Evolutionary conservation across 1,139 yeast genomes (phyloP), one percentile per base, ranked within the genome.

Genomic region (Waltiozyma sp.): DNA sequence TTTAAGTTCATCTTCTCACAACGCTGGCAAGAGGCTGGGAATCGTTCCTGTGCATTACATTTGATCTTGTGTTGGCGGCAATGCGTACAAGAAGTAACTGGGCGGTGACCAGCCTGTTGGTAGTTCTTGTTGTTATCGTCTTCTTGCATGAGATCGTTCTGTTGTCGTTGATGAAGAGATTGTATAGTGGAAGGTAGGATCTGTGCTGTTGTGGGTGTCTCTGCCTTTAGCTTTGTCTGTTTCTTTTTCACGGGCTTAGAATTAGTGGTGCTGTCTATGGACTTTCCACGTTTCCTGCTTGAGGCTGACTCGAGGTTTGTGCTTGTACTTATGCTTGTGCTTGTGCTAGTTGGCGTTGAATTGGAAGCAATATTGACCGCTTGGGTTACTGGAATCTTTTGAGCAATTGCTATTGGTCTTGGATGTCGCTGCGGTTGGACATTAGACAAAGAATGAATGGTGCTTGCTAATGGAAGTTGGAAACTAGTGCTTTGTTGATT

Each of bases 11-110:
- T 82, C 55, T 82, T 70, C 40, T 77, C 81, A 62, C 96, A 89
- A 46, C 96, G 64, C 28, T 81, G 74, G 60, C 96, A 89, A 0
- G 96, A 86, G 14, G 70, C 69, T 2, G 96, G 96, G 53, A 75
- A 83, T 48, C 81, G 78, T 23, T 84, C 91, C 3, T 86, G 75
- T 0, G 96, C 96, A 58, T 89, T 86, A 63, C 97, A 89, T 57
- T 83, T 84, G 63, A 88, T 87, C 62, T 89, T 89, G 59, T 88
- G 96, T 59, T 89, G 96, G 43, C 96, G 77, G 59, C 97, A 89
- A 57, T 87, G 93, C 0, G 95, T 85, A 58, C 97, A 89, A 3
- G 95, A 83, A 0, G 95, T 84, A 2, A 88, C 94, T 0, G 96
- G 96, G 44, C 96, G 66, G 55, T 82, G 89, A 1, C 77, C 77